These are phyloP conservation scores for Croton setiger DNA, from an alignment of 441 rosid genomes.

Conservation along the genomic window DNA sequence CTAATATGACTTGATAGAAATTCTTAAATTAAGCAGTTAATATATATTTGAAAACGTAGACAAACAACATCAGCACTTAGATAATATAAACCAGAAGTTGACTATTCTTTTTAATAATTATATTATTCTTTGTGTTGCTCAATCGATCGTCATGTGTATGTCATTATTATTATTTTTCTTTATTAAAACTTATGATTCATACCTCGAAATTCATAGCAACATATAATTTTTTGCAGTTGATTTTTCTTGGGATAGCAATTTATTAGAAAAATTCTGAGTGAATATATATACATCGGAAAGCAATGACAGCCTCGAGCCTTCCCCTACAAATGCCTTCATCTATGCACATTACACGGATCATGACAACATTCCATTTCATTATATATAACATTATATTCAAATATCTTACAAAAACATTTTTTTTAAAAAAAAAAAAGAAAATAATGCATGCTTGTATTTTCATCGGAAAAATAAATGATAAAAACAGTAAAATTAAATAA, in stretches of 20 bases:
- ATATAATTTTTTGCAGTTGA: neutral
- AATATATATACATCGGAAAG: neutral
- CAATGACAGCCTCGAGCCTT: neutral
- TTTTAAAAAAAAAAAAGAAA: too few species aligned
- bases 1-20: too few species aligned
- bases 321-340: neutral
- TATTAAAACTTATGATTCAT: neutral
- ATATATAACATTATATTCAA: too few species aligned
- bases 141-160: neutral
- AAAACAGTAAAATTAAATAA: too few species aligned
- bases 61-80: neutral
- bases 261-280: neutral
- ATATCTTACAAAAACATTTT: too few species aligned
- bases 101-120: neutral
- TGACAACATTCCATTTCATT: constrained; percentile 15
- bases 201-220: neutral
- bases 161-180: neutral
- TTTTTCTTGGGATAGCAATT: neutral
- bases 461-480: too few species aligned
- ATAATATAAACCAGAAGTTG: neutral
- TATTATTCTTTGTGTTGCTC: neutral
- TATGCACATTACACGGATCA: neutral
- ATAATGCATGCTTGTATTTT: too few species aligned
- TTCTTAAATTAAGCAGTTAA: too few species aligned
- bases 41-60: too few species aligned